Conservation (phyloP, 2,329 filamentous ascomycete genomes). For the Beauveria sp. region DNA sequence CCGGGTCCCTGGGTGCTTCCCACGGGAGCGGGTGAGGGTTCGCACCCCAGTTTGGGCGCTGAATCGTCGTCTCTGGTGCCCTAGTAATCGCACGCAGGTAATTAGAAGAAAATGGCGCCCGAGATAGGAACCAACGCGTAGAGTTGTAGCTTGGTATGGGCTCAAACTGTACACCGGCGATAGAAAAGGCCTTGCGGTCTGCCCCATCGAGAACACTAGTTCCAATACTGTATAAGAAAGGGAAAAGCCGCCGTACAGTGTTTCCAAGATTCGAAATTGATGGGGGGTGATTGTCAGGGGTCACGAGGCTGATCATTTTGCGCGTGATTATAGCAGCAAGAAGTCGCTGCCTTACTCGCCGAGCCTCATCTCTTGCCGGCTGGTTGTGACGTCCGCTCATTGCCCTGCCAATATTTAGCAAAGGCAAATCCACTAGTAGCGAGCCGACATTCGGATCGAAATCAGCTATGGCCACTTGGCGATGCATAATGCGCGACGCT, state of each 20-base stretch:
- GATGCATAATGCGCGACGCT: conserved; percentile 46
- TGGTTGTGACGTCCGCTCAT: conserved; percentile 7
- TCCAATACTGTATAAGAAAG: conserved; percentile 26
- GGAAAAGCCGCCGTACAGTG: conserved; percentile 41
- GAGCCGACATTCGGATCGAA: conserved; percentile 43
- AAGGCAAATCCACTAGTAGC: conserved; percentile 38
- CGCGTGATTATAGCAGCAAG: conserved; percentile 40
- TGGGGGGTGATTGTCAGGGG: conserved; percentile 37
- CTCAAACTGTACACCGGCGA: conserved; percentile 31
- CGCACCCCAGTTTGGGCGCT: neutral
- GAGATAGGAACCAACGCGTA: conserved; percentile 37
- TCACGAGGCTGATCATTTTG: conserved; percentile 41
- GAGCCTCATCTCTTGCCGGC: conserved; percentile 19
- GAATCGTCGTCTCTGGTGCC: neutral
- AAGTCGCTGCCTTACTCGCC: conserved; percentile 29
- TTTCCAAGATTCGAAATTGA: conserved; percentile 36
- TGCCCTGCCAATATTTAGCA: neutral
- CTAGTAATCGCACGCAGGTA: conserved; percentile 14
- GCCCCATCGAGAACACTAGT: neutral
- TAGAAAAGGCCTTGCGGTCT: conserved; percentile 32
- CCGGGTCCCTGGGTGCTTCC: conserved; percentile 21
- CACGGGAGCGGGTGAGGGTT: neutral
- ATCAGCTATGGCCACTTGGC: conserved; percentile 36
- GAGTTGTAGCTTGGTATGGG: conserved; percentile 19
- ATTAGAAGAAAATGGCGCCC: conserved; percentile 36